Conservation (phyloP, 2,329 filamentous ascomycete species). For the Alternaria sp. region DNA sequence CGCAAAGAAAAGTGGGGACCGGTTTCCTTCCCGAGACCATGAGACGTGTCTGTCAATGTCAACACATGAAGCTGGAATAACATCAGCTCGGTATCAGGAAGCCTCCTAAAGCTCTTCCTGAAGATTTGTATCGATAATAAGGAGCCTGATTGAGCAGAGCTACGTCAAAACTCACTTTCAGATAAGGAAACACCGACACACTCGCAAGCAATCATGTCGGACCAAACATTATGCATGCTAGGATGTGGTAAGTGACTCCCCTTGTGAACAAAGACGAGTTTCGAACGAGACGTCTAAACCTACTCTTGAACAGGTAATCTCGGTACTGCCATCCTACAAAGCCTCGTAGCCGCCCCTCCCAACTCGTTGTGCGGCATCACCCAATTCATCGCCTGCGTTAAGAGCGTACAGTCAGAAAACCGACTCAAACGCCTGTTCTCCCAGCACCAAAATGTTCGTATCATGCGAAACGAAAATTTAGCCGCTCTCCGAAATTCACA, state of each 20-base stretch:
- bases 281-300: neutral
- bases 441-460: neutral
- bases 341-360: neutral
- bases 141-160: too few relatives aligned
- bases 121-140: too few relatives aligned
- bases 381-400: neutral
- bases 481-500: neutral
- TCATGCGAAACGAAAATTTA: neutral
- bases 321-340: neutral
- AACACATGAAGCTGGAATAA: too few relatives aligned
- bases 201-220: constrained; percentile 11
- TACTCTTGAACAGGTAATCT: neutral
- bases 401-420: too few relatives aligned
- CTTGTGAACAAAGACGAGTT: neutral
- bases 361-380: neutral
- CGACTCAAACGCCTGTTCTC: neutral
- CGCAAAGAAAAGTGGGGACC: neutral
- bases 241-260: constrained; percentile 31
- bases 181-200: too few relatives aligned
- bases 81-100: too few relatives aligned
- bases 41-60: too few relatives aligned
- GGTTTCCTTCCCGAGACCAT: constrained; percentile 9
- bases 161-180: too few relatives aligned
- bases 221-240: constrained; percentile 31
- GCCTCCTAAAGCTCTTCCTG: too few relatives aligned